Evolutionary conservation across 2,329 filamentous ascomycete species (phyloP), one percentile per base, ranked within the genome.

Genomic region (Cladosporium sp.): DNA sequence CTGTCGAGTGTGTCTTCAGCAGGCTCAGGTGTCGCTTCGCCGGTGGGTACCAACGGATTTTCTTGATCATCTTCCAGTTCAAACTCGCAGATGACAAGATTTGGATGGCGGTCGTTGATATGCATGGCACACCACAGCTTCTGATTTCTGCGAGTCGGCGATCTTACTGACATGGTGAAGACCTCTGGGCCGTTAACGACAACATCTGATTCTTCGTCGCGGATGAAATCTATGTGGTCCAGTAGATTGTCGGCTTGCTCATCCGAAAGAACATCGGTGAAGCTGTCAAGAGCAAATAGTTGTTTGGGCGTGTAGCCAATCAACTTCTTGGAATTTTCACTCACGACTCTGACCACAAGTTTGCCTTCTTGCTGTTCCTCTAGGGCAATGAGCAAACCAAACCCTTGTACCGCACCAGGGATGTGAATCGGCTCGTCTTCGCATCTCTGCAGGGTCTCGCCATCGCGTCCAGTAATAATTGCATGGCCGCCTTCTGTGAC

Each of bases 391-490:
- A 97, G 80, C 4, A 91, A 82, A 1, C 93, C 93, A 71, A 96
- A 97, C 1, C 86, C 84, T 75, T 97, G 93, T 0, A 93, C 80
- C 1, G 91, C 91, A 38, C 92, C 92, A 0, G 93, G 93, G 1
- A 92, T 90, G 70, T 94, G 92, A 30, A 97, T 96, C 0, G 93
- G 92, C 73, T 97, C 93, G 73, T 97, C 93, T 77, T 97, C 93
- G 74, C 93, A 97, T 62, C 88, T 86, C 74, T 96, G 91, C 54
- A 95, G 80, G 0, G 84, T 86, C 1, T 87, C 85, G 1, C 88
- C 89, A 63, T 92, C 88, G 65, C 90, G 85, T 6, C 92, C 92
- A 0, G 92, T 95, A 64, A 96, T 91, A 34, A 96, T 86, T 30
- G 90, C 88, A 78, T 97, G 92, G 0, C 92, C 92, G 18, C 88